phyloP scores from a whole-genome alignment of 2,329 filamentous ascomycete species.

The Metarhizium rileyi region DNA sequence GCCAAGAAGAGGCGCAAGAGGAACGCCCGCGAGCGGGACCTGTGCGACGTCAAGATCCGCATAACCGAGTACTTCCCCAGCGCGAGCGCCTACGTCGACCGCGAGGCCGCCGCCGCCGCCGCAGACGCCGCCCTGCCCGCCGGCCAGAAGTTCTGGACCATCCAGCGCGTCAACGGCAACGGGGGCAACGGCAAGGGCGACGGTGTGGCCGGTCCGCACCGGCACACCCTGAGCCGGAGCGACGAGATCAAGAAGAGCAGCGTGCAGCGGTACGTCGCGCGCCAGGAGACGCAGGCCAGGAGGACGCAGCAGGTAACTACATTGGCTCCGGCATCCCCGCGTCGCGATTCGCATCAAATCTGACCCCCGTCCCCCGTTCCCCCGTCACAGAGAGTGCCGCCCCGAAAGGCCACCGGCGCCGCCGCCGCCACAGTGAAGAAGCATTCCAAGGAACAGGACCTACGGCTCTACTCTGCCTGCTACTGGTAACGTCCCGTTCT shows the following conservation, averaged over 20 bases:
- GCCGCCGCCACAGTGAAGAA: constrained; percentile 60
- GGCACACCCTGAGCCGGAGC: constrained; percentile 62
- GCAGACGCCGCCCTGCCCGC: constrained; percentile 17
- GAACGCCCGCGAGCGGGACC: constrained; percentile 60
- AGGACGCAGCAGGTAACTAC: constrained; percentile 36
- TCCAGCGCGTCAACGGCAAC: constrained; percentile 70
- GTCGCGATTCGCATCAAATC: too few relatives aligned
- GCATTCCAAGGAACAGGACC: constrained; percentile 57
- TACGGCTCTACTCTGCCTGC: constrained; percentile 74
- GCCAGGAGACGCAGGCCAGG: constrained; percentile 56
- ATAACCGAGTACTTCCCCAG: constrained; percentile 69
- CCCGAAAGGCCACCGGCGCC: constrained; percentile 61
- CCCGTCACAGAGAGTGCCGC: constrained; percentile 53
- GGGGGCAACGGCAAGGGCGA: constrained; percentile 64
- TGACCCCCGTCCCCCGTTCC: too few relatives aligned
- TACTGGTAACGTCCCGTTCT: constrained; percentile 55
- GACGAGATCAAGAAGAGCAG: constrained; percentile 77
- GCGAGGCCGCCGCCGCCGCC: constrained; percentile 13
- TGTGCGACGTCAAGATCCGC: constrained; percentile 84
- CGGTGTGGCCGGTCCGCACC: constrained; percentile 61
- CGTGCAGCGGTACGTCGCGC: constrained; percentile 55
- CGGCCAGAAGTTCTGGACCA: constrained; percentile 57
- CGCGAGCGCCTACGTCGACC: constrained; percentile 23
- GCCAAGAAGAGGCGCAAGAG: constrained; percentile 77
- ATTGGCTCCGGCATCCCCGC: too few relatives aligned